Percentiles rank a stretch among this genome's conserved stretches.
phyloP scores from a whole-genome alignment of 441 rosid genomes.

The Populus hybrid region DNA sequence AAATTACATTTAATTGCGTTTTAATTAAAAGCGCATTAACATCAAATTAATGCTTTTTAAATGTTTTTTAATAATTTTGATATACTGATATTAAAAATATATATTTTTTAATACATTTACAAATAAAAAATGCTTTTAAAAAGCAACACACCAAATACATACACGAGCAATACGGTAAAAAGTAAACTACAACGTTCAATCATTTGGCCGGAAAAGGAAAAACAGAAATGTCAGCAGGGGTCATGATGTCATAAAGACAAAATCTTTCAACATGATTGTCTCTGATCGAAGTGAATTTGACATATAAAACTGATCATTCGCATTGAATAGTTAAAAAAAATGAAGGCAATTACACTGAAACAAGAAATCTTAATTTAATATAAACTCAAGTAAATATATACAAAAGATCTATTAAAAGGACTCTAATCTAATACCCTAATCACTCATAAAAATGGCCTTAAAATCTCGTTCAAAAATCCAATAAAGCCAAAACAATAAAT shows the following conservation, averaged over 20 bases:
- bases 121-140: slow-evolving; percentile 22
- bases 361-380: not conserved
- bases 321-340: not conserved
- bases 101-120: too few relatives aligned
- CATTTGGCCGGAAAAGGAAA: not conserved
- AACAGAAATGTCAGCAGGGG: not conserved
- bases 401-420: not conserved
- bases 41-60: too few relatives aligned
- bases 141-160: not conserved
- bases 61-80: not conserved
- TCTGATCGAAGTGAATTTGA: not conserved
- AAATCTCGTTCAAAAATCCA: not conserved
- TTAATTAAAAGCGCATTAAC: too few relatives aligned
- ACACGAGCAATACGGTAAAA: not conserved
- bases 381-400: not conserved
- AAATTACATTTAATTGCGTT: not conserved
- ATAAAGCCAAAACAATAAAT: not conserved
- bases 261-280: not conserved
- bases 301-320: not conserved
- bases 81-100: too few relatives aligned
- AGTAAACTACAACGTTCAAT: not conserved
- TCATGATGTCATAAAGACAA: not conserved
- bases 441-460: not conserved
- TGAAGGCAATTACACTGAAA: not conserved
- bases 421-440: not conserved